Percentiles rank a stretch among this genome's conserved stretches.
Conservation (phyloP, 2,329 filamentous ascomycete genomes). For the Cytospora chrysosperma region DNA sequence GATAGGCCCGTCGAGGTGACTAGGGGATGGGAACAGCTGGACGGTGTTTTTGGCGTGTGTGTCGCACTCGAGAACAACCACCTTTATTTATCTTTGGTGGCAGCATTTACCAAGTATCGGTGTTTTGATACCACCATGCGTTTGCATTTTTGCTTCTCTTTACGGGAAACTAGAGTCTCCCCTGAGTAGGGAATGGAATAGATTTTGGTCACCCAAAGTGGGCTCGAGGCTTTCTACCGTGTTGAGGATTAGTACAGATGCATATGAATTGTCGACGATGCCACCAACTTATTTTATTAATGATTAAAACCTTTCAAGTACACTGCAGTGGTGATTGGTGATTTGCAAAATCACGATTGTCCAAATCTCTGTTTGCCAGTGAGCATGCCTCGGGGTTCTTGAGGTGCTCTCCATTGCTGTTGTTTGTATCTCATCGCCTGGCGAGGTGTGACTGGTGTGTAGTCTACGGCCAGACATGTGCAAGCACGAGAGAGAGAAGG, state of each 20-base stretch:
- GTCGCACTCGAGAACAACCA: not conserved
- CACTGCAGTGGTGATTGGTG: too few species aligned
- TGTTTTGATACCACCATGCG: slow-evolving; percentile 22
- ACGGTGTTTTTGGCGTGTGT: not conserved
- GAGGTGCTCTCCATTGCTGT: too few species aligned
- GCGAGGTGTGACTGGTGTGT: too few species aligned
- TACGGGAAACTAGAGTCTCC: not conserved
- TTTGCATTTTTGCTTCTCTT: slow-evolving; percentile 20
- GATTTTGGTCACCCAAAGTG: not conserved
- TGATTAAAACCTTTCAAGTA: too few species aligned
- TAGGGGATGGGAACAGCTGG: not conserved
- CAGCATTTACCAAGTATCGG: slow-evolving; percentile 17
- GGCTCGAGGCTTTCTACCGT: not conserved
- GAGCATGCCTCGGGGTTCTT: too few species aligned
- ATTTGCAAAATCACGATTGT: too few species aligned
- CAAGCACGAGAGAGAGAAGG: too few species aligned
- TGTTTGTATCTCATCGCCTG: too few species aligned
- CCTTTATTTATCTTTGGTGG: too few species aligned
- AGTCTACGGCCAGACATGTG: too few species aligned
- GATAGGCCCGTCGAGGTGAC: not conserved
- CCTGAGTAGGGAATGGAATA: slow-evolving; percentile 3
- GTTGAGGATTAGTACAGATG: not conserved
- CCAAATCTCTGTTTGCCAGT: too few species aligned
- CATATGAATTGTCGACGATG: too few species aligned
- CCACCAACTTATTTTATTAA: not conserved